Evolutionary conservation across 805 yeast genomes (phyloP).

Genomic region (Ogataea saltuana): DNA sequence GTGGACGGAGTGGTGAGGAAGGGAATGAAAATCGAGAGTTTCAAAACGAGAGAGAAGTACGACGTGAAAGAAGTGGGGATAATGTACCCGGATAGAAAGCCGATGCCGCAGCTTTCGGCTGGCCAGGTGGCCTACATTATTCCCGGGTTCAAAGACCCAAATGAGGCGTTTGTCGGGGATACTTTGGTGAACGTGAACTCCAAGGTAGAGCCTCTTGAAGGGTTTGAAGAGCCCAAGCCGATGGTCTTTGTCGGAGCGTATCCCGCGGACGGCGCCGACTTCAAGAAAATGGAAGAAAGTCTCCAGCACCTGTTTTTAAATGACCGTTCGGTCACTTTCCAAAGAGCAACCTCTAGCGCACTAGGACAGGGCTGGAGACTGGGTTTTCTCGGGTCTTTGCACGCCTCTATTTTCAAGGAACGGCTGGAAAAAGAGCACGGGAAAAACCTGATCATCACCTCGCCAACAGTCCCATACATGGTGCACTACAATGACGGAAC

Average conservation of each 20-base stretch:
- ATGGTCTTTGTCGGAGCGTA: slow-evolving; percentile 99
- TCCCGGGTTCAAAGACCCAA: slow-evolving; percentile 90
- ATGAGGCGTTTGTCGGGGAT: slow-evolving; percentile 90
- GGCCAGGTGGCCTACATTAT: slow-evolving; percentile 95
- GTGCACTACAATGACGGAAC: slow-evolving; percentile 66
- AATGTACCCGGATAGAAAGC: slow-evolving; percentile 85
- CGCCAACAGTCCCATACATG: slow-evolving; percentile 94
- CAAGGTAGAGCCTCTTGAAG: slow-evolving; percentile 78
- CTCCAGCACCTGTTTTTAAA: slow-evolving; percentile 85
- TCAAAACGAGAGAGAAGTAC: slow-evolving; percentile 71
- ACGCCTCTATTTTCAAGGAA: slow-evolving; percentile 93
- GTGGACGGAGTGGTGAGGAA: slow-evolving; percentile 79
- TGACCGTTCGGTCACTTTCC: slow-evolving; percentile 87
- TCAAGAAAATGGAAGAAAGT: slow-evolving; percentile 85
- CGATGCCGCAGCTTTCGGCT: slow-evolving; percentile 65
- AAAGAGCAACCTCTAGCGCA: slow-evolving; percentile 89
- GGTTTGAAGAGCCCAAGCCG: slow-evolving; percentile 95
- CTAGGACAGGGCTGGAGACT: slow-evolving; percentile 97
- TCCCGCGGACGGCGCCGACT: slow-evolving; percentile 93
- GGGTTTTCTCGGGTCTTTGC: slow-evolving; percentile 91
- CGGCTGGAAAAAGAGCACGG: slow-evolving; percentile 93
- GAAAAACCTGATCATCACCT: slow-evolving; percentile 85
- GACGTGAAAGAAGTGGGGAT: slow-evolving; percentile 93
- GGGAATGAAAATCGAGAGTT: slow-evolving; percentile 76
- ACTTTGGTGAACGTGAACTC: slow-evolving; percentile 67